Base-by-base conservation (phyloP, 768 basidiomycete genomes). In the Artomyces pyxidatus region DNA sequence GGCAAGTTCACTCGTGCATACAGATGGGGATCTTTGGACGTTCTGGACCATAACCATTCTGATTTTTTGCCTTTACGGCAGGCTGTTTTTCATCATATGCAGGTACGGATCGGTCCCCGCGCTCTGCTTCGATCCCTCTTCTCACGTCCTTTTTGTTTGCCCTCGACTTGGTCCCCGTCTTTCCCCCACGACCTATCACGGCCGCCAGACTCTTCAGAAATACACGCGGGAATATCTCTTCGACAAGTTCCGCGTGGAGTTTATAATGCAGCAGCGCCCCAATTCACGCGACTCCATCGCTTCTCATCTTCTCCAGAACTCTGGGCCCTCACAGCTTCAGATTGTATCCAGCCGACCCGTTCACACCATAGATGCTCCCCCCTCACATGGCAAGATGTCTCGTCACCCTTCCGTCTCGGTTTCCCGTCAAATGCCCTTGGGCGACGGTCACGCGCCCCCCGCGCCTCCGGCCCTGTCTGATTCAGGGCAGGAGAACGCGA, bases 61-160 rank as follows among this genome's bases (percentile, higher is more conserved):
- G 92, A 95, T 65, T 93, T 94, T 65, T 59, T 83, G 28, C 65
- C 79, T 32, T 76, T 95, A 49, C 80, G 88, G 49, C 74, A 76
- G 26, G 88, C 87, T 42, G 78, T 95, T 54, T 84, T 92, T 61
- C 87, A 88, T 61, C 87, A 89, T 64, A 87, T 92, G 83, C 80
- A 86, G 77, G 90, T 91, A 70, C 63, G 76, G 61, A 52, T 43
- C 48, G 48, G 47, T 50, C 27, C 49, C 55, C 40, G 45, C 47
- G 56, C 37, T 51, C 48, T 40, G 42, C 37, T 47, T 30, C 30
- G 47, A 30, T 48, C 54, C 58, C 53, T 30, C 30, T 40, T 46
- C 16, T 37, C 49, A 38, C 49, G 37, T 45, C 39, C 26, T 44
- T 25, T 45, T 16, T 48, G 29, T 14, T 30, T 50, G 14, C n/a